phyloP scores from a whole-genome alignment of 352 stramenopile genomes.

The Pythium plurisporium region DNA sequence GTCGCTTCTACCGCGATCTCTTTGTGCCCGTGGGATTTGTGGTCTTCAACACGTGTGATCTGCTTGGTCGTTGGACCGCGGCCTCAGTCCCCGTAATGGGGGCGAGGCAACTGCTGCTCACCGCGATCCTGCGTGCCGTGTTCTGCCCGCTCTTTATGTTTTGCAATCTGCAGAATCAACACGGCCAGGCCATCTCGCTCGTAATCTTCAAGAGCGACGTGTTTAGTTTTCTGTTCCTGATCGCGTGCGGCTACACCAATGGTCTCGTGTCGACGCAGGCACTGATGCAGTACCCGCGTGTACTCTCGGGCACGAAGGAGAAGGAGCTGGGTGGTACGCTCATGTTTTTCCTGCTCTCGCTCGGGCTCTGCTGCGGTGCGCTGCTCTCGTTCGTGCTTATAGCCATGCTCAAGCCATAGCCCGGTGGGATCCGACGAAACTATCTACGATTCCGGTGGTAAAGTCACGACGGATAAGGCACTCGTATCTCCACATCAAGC shows the following conservation, averaged over 20 bases:
- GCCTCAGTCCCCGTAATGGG: constrained; percentile 31
- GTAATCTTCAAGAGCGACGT: constrained; percentile 76
- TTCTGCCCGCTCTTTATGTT: constrained; percentile 74
- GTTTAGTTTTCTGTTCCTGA: constrained; percentile 50
- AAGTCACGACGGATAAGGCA: background rate
- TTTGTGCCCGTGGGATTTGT: constrained; percentile 79
- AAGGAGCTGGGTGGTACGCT: constrained; percentile 72
- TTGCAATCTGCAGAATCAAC: constrained; percentile 74
- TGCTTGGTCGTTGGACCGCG: constrained; percentile 55
- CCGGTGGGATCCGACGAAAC: background rate
- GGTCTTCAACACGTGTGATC: constrained; percentile 73
- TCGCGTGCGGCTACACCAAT: constrained; percentile 63
- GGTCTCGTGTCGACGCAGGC: constrained; percentile 64
- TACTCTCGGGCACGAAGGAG: constrained; percentile 47
- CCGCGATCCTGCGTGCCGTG: constrained; percentile 34
- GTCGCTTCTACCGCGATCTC: constrained; percentile 51
- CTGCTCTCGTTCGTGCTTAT: constrained; percentile 74
- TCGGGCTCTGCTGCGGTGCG: constrained; percentile 64
- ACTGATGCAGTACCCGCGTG: constrained; percentile 72
- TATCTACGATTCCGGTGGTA: background rate
- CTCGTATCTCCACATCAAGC: background rate
- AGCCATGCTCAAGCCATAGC: constrained; percentile 70
- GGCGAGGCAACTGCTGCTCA: constrained; percentile 28
- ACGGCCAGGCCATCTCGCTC: constrained; percentile 51
- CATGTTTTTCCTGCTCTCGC: constrained; percentile 81